phyloP scores from a whole-genome alignment of 257 asterid species.

The Fraxinus cuspidata region DNA sequence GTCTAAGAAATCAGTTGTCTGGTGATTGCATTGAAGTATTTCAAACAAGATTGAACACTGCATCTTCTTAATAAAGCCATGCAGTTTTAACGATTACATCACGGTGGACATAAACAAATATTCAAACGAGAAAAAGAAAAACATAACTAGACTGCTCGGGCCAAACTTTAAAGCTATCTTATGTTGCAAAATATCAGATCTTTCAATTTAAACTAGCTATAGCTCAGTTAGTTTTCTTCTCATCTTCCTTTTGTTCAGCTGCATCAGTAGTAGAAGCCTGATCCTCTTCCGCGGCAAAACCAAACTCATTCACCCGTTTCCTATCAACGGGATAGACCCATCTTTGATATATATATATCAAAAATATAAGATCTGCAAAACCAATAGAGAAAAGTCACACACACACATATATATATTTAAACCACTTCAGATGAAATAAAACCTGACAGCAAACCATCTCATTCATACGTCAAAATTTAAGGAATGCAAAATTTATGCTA shows the following conservation, averaged over 20 bases:
- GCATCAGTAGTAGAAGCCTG: slow-evolving; percentile 38
- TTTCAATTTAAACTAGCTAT: background rate
- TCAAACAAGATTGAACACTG: too few relatives aligned
- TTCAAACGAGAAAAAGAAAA: background rate
- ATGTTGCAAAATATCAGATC: background rate
- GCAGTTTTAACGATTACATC: background rate
- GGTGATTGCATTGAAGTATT: too few relatives aligned
- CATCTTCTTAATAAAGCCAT: background rate
- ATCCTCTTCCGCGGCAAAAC: slow-evolving; percentile 90
- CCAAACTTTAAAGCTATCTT: background rate
- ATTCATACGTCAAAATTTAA: background rate
- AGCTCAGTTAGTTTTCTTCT: slow-evolving; percentile 83
- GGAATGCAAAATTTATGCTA: background rate
- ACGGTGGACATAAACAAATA: background rate
- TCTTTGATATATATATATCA: slow-evolving; percentile 83
- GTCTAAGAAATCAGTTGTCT: background rate
- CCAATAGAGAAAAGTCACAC: background rate
- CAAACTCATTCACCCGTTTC: slow-evolving; percentile 93
- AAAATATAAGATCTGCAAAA: slow-evolving; percentile 82
- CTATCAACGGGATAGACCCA: slow-evolving; percentile 91
- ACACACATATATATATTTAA: too few relatives aligned
- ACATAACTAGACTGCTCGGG: background rate
- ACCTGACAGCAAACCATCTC: background rate
- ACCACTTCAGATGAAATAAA: background rate
- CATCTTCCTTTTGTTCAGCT: slow-evolving; percentile 52